Base-by-base conservation (phyloP, 2,329 filamentous ascomycete genomes). In the Beauveria sp. region DNA sequence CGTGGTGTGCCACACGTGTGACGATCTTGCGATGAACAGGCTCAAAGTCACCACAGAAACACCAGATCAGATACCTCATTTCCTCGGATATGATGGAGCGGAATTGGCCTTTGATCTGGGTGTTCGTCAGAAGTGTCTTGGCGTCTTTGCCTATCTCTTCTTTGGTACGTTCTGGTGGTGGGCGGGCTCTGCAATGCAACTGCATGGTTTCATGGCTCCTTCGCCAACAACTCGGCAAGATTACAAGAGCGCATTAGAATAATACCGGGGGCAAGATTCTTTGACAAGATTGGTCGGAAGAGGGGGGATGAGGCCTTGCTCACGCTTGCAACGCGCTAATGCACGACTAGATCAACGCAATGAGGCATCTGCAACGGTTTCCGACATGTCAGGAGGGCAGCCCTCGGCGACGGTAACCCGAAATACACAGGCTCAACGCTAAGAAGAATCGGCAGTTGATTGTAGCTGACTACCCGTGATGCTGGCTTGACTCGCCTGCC, bases 261-360 rank as follows among this genome's bases (percentile, higher is more conserved):
- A 52, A 38, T 52, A 52, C 38, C 48, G 48, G 52, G 34, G 57
- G 57, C 38, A 45, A 40, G 2, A 9, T 14, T n/a, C 43, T 38
- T 46, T n/a, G 26, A 20, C 7, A 38, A 58, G 14, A 22, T 34
- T n/a, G 34, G 14, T 45, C 38, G 14, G 18, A 24, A 52, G 48
- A 60, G 57, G 57, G 57, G 57, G n/a, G 46, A 49, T 45, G 48
- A 52, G 57, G 46, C 54, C 48, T 18, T 12, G 18, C 18, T 43
- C 24, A 22, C 34, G 18, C 46, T 12, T 24, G n/a, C 3, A 18
- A 10, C 14, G 24, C 55, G 43, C 38, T 60, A 60, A 31, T 14
- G 40, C 12, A 45, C 38, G 12, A n/a, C 18, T 43, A 45, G 24
- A 42, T n/a, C 20, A n/a, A 45, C 28, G 22, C 22, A 24, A 24